phyloP scores from a whole-genome alignment of 1,284 basidiomycete genomes.

The Naganishia cerealis region DNA sequence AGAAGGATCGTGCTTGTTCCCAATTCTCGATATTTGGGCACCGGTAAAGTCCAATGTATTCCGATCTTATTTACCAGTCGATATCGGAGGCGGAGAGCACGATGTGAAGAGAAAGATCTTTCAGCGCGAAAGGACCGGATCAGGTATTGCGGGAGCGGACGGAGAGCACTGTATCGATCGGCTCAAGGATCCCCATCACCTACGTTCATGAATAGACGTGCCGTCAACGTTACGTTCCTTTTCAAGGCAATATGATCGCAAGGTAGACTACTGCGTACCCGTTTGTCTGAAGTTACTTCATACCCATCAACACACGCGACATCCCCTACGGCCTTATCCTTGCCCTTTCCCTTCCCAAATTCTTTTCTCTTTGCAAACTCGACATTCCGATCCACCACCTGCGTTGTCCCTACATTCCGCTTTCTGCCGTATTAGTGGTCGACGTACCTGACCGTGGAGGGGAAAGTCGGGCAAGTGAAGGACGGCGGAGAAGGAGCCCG shows the following conservation, averaged over 20 bases:
- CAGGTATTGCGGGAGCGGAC: slow-evolving; percentile 50
- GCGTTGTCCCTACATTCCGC: slow-evolving; percentile 30
- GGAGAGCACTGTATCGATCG: slow-evolving; percentile 54
- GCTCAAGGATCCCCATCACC: slow-evolving; percentile 51
- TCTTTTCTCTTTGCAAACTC: slow-evolving; percentile 38
- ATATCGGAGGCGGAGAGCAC: slow-evolving; percentile 36
- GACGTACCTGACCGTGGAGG: neutral
- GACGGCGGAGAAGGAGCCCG: slow-evolving; percentile 14
- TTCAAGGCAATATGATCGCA: neutral
- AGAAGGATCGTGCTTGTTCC: slow-evolving; percentile 50
- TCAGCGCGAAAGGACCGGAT: slow-evolving; percentile 46
- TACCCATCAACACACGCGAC: slow-evolving; percentile 46
- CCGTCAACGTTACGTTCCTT: neutral
- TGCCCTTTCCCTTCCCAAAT: slow-evolving; percentile 34
- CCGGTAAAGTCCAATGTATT: too few species aligned
- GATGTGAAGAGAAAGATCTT: slow-evolving; percentile 54
- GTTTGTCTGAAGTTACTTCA: slow-evolving; percentile 19
- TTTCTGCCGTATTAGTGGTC: neutral
- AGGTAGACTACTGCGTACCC: slow-evolving; percentile 16
- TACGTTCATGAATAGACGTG: slow-evolving; percentile 27
- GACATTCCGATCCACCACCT: slow-evolving; percentile 37
- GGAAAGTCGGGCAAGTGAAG: neutral
- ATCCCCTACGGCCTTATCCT: slow-evolving; percentile 39
- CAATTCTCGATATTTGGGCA: slow-evolving; percentile 42
- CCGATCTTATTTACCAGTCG: slow-evolving; percentile 35